Evolutionary conservation across 108 stramenopile species (phyloP).

Genomic region (Discostella pseudostelligera): DNA sequence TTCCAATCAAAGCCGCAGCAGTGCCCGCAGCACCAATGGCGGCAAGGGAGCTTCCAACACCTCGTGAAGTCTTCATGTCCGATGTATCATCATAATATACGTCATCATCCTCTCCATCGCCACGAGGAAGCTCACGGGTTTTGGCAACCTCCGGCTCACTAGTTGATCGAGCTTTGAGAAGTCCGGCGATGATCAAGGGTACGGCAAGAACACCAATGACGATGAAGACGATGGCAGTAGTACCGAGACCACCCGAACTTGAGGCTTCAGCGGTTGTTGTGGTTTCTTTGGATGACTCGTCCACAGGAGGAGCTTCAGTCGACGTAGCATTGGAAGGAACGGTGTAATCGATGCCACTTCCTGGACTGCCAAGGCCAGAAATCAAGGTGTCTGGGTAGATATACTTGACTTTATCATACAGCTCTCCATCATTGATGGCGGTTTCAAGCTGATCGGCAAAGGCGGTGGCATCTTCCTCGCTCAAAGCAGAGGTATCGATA

Average conservation of each 20-base stretch:
- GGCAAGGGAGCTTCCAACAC: slow-evolving; percentile 14
- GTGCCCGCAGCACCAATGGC: slow-evolving; percentile 28
- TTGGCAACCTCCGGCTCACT: neutral
- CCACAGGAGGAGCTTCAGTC: neutral
- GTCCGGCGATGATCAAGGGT: neutral
- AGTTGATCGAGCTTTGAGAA: neutral
- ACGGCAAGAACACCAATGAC: neutral
- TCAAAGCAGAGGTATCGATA: neutral
- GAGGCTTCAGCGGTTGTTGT: neutral
- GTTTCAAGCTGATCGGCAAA: neutral
- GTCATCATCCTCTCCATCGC: slow-evolving; percentile 1
- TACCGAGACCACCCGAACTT: neutral
- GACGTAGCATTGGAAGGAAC: neutral
- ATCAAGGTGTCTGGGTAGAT: slow-evolving; percentile 6
- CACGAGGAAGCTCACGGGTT: neutral
- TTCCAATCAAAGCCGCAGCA: neutral
- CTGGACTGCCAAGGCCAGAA: slow-evolving; percentile 8
- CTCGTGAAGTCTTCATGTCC: neutral
- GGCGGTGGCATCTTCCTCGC: neutral
- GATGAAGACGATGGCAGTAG: slow-evolving; percentile 10
- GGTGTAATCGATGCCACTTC: slow-evolving; percentile 1
- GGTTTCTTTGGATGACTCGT: neutral
- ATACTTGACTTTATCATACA: slow-evolving; percentile 2
- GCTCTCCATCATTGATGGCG: neutral
- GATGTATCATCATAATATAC: neutral